Evolutionary conservation across 2,329 filamentous ascomycete species (phyloP), one percentile per base, ranked within the genome.

Genomic region (Exophiala bonariae): DNA sequence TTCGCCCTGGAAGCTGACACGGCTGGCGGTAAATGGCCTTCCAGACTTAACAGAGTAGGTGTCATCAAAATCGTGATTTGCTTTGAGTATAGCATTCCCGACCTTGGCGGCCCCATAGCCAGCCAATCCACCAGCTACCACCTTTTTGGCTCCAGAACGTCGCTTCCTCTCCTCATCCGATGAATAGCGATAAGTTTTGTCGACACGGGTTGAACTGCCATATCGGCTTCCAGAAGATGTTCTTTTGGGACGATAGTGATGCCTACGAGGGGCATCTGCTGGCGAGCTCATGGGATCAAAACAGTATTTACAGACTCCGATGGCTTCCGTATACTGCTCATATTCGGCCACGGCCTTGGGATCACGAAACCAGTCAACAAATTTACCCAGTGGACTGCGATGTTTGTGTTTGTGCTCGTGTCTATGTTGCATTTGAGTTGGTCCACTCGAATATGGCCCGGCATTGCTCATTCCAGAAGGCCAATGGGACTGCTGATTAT

Each of bases 291-390:
- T 72, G 5, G 81, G 81, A 50, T 83, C 80, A 58, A 85, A 85
- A 61, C 82, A 85, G 56, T 82, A 70, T 53, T 76, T 81, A 66
- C 82, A 85, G 2, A 85, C 77, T 17, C 82, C 82, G 56, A 83
- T 84, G 49, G 79, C 77, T 63, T 85, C 80, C 1, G 81, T 84
- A 58, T 85, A 85, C 60, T 84, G 81, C 63, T 85, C 82, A 68
- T 82, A 85, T 60, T 78, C 77, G 14, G 74, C 76, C 1, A 85
- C 80, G n/a, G 81, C 82, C 52, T 85, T 80, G 1, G 80, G 74
- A 52, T 80, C 82, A 60, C 74, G 81, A 78, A 77, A 83, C 71
- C 76, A 85, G 58, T 80, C 78, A 31, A 80, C 71, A 22, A 83
- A 71, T 40, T 70, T 75, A 30, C 70, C 71, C 1, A 85, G 68